Base-by-base conservation (phyloP, 192 early-diverging fungal genomes). In the Irineochytrium annulatum region DNA sequence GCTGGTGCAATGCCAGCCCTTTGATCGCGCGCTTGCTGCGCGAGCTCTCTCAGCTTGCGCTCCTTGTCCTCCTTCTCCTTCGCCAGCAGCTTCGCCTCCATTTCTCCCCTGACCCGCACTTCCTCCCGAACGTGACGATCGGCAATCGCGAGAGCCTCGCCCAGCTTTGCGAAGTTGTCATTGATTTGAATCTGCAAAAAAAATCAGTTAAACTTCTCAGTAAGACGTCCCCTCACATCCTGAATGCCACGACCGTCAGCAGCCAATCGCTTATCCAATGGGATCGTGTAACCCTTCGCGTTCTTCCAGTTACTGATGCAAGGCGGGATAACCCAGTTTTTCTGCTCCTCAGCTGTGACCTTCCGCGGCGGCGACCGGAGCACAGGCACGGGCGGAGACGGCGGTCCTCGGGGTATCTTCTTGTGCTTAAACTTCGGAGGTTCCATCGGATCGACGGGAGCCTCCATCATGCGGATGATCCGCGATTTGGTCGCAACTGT, bases 231-330 rank as follows among this genome's bases (percentile, higher is more conserved):
- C 43, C 74, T 55, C 11, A 88, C 79, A 52, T 96, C 90, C 77
- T 98, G 92, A 28, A 95, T 62, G 17, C 97, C 97, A 53, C 95
- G 86, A 26, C 92, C 97, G 68, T 99, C 97, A 16, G 92, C 88
- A 1, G 97, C 97, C 61, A 99, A 76, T 45, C 97, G 91, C 73
- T 99, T 99, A 74, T 99, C 97, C 35, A 99, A 76, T 16, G 97
- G 92, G 58, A 99, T 97, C 6, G 97, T 99, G 69, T 92, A 99
- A 32, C 97, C 97, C 65, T 99, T 96, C 52, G 92, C 90, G 77
- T 99, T 99, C 78, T 98, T 99, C 97, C 97, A 99, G 71, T 97
- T 99, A 61, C 89, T 91, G 41, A 99, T 95, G 63, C 90, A 95
- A n/a, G 97, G 97, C 41, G 97, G 97, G 51, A 99, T 93, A 5